Evolutionary conservation across 2,329 filamentous ascomycete species (phyloP).

Genomic region (Aurifilum marmelostoma): DNA sequence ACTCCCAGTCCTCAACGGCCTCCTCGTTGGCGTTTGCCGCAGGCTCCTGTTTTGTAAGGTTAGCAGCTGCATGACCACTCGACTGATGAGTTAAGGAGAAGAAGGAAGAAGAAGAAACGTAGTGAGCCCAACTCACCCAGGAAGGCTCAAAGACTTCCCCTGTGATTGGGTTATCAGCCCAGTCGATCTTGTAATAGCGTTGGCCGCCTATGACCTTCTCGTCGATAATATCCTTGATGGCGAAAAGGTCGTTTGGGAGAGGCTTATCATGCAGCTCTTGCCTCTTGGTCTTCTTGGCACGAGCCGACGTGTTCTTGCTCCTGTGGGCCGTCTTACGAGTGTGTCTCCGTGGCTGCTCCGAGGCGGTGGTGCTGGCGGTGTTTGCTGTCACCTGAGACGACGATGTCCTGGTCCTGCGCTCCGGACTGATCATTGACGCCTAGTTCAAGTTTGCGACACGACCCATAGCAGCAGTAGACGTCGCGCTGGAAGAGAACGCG

Average conservation of each 20-base stretch:
- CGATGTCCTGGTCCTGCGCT: constrained; percentile 4
- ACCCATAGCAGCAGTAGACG: constrained; percentile 19
- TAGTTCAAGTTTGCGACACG: constrained; percentile 18
- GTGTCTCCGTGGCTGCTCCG: not conserved
- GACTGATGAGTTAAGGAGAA: not conserved
- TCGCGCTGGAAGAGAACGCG: not conserved
- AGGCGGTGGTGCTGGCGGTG: not conserved
- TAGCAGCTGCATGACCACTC: constrained; percentile 9
- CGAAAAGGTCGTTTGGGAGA: constrained; percentile 29
- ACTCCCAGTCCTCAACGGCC: constrained; percentile 38
- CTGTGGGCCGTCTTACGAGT: not conserved
- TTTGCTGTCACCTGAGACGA: constrained; percentile 3
- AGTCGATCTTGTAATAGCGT: constrained; percentile 57
- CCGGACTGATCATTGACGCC: constrained; percentile 27
- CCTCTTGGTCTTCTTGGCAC: constrained; percentile 9
- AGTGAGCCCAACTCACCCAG: constrained; percentile 49
- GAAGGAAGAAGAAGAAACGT: not conserved
- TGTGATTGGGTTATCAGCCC: constrained; percentile 56
- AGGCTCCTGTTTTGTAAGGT: constrained; percentile 32
- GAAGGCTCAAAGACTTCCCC: constrained; percentile 51
- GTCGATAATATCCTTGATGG: constrained; percentile 42
- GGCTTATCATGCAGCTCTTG: constrained; percentile 15
- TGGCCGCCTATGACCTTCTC: constrained; percentile 39
- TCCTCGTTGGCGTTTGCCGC: constrained; percentile 36
- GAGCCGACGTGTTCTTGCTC: not conserved